A percentile compares a stretch with the other conserved stretches of the same genome.
These are phyloP conservation scores for Pythium phragmiticola DNA, from an alignment of 352 stramenopile species.

Conservation along the genomic window DNA sequence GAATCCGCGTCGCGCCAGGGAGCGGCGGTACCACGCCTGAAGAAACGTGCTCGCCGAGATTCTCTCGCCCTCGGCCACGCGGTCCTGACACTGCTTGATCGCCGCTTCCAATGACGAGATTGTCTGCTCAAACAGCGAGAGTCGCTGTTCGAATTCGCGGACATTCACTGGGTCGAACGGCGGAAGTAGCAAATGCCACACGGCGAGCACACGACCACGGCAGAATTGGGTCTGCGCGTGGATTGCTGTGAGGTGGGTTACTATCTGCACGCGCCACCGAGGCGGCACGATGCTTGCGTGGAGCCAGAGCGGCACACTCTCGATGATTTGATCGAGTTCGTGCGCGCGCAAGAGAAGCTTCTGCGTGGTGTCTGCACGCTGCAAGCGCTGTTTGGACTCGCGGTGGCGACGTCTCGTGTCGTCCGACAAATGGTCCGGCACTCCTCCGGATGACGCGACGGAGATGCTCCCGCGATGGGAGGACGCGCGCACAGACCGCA, in stretches of 20 bases:
- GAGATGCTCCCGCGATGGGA: constrained; percentile 31
- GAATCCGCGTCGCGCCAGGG: constrained; percentile 47
- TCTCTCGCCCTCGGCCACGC: constrained; percentile 32
- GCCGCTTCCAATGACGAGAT: constrained; percentile 29
- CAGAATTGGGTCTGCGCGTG: constrained; percentile 42
- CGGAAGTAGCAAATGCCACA: constrained; percentile 41
- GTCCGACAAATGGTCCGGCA: constrained; percentile 15
- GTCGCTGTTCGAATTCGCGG: constrained; percentile 38
- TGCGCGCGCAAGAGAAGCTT: constrained; percentile 35
- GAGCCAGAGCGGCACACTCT: constrained; percentile 45
- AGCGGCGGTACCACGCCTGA: constrained; percentile 44
- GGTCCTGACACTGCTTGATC: constrained; percentile 35
- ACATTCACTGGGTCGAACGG: constrained; percentile 43
- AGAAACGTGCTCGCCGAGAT: constrained; percentile 38
- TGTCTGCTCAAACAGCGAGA: constrained; percentile 34
- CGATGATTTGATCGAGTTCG: constrained; percentile 32
- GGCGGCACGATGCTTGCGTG: constrained; percentile 38
- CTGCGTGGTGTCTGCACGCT: constrained; percentile 35
- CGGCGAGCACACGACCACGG: constrained; percentile 29
- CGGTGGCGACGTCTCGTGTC: constrained; percentile 29
- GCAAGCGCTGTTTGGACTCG: constrained; percentile 43
- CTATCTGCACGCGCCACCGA: constrained; percentile 39
- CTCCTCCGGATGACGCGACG: neutral
- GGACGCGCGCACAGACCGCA: constrained; percentile 11
- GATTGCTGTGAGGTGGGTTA: constrained; percentile 35